Evolutionary conservation across 495 filamentous ascomycete species (phyloP).

Genomic region (Tuber calosporum): DNA sequence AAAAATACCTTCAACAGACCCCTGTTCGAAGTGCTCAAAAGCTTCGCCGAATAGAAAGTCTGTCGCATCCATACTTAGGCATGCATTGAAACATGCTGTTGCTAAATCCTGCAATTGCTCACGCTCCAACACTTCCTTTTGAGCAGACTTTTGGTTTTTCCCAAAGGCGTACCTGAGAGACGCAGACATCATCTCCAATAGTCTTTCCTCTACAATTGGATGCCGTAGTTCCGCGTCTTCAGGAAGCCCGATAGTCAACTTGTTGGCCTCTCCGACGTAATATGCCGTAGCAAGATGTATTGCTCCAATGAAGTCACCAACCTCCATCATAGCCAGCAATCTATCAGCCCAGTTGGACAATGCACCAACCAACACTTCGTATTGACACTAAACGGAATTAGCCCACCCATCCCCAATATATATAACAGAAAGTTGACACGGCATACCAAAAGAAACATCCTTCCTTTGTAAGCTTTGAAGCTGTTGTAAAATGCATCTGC

Average conservation of each 20-base stretch:
- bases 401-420: neutral
- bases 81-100: slow-evolving; percentile 72
- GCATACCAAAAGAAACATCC: slow-evolving; percentile 66
- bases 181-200: slow-evolving; percentile 89
- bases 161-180: slow-evolving; percentile 86
- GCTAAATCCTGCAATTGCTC: slow-evolving; percentile 69
- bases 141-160: slow-evolving; percentile 43
- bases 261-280: slow-evolving; percentile 80
- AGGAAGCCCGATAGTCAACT: slow-evolving; percentile 84
- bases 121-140: slow-evolving; percentile 48
- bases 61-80: slow-evolving; percentile 62
- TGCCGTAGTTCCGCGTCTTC: slow-evolving; percentile 73
- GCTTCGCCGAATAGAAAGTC: slow-evolving; percentile 88
- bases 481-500: slow-evolving; percentile 98
- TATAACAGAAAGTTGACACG: neutral
- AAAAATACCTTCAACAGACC: slow-evolving; percentile 63
- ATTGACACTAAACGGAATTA: slow-evolving; percentile 56
- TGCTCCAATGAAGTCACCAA: slow-evolving; percentile 84
- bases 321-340: slow-evolving; percentile 89
- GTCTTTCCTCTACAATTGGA: slow-evolving; percentile 73
- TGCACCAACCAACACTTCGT: slow-evolving; percentile 77
- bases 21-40: slow-evolving; percentile 81
- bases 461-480: slow-evolving; percentile 88
- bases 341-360: slow-evolving; percentile 98
- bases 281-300: slow-evolving; percentile 86